Conservation (phyloP, 2,329 filamentous ascomycete species). For the Lecanosticta acicola region DNA sequence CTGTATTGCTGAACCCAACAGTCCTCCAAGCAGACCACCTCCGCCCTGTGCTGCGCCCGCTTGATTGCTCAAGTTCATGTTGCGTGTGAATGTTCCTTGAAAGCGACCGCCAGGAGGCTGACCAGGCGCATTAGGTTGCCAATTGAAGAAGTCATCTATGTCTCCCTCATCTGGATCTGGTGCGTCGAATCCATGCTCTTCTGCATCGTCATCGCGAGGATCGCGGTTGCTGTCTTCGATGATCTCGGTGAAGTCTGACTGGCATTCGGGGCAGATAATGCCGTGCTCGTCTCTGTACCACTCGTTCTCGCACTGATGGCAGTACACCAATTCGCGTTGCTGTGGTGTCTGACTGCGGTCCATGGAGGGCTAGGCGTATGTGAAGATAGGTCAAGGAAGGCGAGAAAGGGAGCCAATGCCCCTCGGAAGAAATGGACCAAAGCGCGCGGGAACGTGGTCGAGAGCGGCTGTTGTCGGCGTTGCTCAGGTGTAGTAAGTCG, state of each 20-base stretch:
- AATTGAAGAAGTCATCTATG: constrained; percentile 32
- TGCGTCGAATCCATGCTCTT: constrained; percentile 27
- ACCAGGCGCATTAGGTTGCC: constrained; percentile 28
- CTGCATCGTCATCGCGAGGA: constrained; percentile 46
- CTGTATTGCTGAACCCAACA: constrained; percentile 21
- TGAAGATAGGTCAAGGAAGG: background rate
- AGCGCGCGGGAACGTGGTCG: background rate
- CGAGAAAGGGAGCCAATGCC: constrained; percentile 13
- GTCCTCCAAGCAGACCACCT: constrained; percentile 38
- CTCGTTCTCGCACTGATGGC: constrained; percentile 73
- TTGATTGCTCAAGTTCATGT: constrained; percentile 24
- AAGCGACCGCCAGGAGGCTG: constrained; percentile 26
- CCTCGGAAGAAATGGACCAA: constrained; percentile 2
- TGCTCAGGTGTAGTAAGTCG: no score
- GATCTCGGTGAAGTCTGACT: constrained; percentile 76
- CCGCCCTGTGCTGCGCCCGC: constrained; percentile 19
- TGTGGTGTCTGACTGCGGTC: constrained; percentile 14
- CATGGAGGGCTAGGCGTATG: constrained; percentile 4
- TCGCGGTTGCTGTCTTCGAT: constrained; percentile 53
- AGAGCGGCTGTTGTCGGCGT: no score
- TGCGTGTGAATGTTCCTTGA: constrained; percentile 38
- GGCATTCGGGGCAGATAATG: constrained; percentile 70
- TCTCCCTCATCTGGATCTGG: constrained; percentile 47
- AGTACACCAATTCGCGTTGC: constrained; percentile 69
- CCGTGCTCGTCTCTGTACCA: constrained; percentile 70